Evolutionary conservation across 179 eudicot species (phyloP).

Genomic region (Heliamphora ciliata): DNA sequence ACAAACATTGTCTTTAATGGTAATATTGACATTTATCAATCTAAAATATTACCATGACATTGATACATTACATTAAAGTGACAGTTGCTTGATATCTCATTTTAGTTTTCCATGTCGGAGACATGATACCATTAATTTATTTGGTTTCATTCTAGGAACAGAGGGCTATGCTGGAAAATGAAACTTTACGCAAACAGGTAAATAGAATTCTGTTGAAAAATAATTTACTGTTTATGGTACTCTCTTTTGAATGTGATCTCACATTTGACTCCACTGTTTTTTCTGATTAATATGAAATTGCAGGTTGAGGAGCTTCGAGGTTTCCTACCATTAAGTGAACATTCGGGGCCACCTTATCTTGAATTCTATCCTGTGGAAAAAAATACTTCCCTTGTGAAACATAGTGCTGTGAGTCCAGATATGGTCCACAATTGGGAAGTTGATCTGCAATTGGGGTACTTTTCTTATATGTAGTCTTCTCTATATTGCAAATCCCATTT

Average conservation of each 20-base stretch:
- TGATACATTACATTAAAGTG: not conserved
- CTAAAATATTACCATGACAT: not conserved
- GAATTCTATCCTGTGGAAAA: conserved; percentile 29
- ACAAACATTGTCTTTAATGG: not conserved
- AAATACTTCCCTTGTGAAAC: conserved; percentile 23
- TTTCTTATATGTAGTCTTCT: not conserved
- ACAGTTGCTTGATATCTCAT: not conserved
- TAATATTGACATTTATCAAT: not conserved
- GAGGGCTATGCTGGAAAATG: conserved; percentile 52
- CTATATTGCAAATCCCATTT: not conserved
- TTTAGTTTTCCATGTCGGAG: too few relatives aligned
- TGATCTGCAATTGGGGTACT: conserved; percentile 58
- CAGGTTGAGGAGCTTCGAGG: conserved; percentile 59
- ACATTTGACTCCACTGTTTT: not conserved
- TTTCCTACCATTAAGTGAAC: conserved; percentile 26
- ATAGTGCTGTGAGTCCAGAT: conserved; percentile 28
- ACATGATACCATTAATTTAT: not conserved
- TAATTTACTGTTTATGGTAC: not conserved
- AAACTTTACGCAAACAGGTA: conserved; percentile 59
- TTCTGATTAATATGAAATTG: not conserved
- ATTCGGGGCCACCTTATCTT: conserved; percentile 28
- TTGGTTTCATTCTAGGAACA: conserved; percentile 41
- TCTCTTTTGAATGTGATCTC: not conserved
- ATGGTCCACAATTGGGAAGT: conserved; percentile 24
- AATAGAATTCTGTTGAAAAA: not conserved